Evolutionary conservation across 495 filamentous ascomycete genomes (phyloP).

Genomic region (Recurvomyces mirabilis): DNA sequence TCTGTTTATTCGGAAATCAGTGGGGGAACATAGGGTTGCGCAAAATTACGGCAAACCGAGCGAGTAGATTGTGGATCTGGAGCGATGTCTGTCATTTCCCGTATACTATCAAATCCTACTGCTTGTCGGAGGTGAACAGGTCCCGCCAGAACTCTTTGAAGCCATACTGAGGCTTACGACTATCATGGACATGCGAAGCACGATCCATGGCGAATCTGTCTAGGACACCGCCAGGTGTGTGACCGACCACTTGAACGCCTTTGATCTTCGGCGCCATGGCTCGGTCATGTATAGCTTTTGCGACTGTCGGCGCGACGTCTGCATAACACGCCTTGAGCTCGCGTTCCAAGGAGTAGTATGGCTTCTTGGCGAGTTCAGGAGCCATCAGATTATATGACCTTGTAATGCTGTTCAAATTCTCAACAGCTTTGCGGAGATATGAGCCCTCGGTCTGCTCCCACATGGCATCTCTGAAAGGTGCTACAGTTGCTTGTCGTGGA

Average conservation of each 20-base stretch:
- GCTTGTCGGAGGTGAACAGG: constrained; percentile 44
- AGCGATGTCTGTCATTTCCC: too few species aligned
- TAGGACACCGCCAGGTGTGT: constrained; percentile 36
- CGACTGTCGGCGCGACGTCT: constrained; percentile 68
- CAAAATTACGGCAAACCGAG: too few species aligned
- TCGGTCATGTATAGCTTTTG: constrained; percentile 57
- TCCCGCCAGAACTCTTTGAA: constrained; percentile 82
- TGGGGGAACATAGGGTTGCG: too few species aligned
- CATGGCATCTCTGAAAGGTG: constrained; percentile 51
- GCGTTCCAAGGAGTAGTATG: constrained; percentile 75
- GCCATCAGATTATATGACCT: constrained; percentile 93
- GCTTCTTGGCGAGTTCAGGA: constrained; percentile 82
- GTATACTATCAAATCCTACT: too few species aligned
- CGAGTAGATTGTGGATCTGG: too few species aligned
- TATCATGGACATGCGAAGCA: constrained; percentile 55
- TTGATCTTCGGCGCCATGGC: constrained; percentile 43
- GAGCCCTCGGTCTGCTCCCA: constrained; percentile 61
- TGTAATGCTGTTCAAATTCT: constrained; percentile 65
- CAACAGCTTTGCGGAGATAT: constrained; percentile 70
- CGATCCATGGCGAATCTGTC: constrained; percentile 42
- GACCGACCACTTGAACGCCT: constrained; percentile 27
- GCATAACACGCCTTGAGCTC: constrained; percentile 73
- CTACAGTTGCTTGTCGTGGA: constrained; percentile 15
- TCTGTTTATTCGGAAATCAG: too few species aligned
- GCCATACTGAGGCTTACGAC: constrained; percentile 63